Percentiles rank a stretch among this genome's conserved stretches.
phyloP scores from a whole-genome alignment of 768 basidiomycete species.

The Calocera viscosa region DNA sequence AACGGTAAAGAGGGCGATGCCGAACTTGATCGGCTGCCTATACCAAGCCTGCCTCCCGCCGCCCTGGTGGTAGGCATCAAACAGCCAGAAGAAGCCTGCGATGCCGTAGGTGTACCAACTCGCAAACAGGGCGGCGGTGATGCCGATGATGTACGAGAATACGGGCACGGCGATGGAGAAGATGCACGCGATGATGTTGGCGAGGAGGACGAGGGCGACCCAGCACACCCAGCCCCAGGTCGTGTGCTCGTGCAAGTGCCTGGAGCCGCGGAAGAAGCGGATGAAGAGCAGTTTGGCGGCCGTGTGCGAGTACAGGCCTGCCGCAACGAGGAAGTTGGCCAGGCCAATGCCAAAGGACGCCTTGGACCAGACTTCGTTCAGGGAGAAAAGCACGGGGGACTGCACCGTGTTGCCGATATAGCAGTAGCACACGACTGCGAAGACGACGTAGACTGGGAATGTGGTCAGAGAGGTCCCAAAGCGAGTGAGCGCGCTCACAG shows the following conservation, averaged over 20 bases:
- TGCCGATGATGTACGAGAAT: constrained; percentile 43
- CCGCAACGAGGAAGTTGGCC: constrained; percentile 40
- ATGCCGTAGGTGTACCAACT: constrained; percentile 49
- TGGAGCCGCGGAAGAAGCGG: constrained; percentile 37
- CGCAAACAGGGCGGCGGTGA: constrained; percentile 42
- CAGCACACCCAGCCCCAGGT: constrained; percentile 39
- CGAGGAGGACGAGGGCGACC: constrained; percentile 33
- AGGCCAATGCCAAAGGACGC: constrained; percentile 39
- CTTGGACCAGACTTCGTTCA: constrained; percentile 41
- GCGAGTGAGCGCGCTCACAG: constrained; percentile 14
- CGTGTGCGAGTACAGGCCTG: constrained; percentile 38
- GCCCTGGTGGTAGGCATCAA: constrained; percentile 36
- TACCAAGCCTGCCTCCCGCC: constrained; percentile 29
- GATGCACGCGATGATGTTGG: constrained; percentile 34
- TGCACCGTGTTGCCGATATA: constrained; percentile 38
- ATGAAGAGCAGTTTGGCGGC: constrained; percentile 45
- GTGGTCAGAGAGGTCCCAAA: background rate
- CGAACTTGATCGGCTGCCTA: constrained; percentile 27
- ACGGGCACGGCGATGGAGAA: constrained; percentile 43
- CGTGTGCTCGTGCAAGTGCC: constrained; percentile 42
- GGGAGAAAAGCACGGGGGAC: constrained; percentile 38
- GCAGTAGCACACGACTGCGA: constrained; percentile 35
- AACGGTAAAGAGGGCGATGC: constrained; percentile 34
- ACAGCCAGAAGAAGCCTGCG: constrained; percentile 38
- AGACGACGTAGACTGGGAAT: constrained; percentile 32